Evolutionary conservation across 1,284 basidiomycete species (phyloP).

Genomic region (Apiotrichum mycotoxinovorans): DNA sequence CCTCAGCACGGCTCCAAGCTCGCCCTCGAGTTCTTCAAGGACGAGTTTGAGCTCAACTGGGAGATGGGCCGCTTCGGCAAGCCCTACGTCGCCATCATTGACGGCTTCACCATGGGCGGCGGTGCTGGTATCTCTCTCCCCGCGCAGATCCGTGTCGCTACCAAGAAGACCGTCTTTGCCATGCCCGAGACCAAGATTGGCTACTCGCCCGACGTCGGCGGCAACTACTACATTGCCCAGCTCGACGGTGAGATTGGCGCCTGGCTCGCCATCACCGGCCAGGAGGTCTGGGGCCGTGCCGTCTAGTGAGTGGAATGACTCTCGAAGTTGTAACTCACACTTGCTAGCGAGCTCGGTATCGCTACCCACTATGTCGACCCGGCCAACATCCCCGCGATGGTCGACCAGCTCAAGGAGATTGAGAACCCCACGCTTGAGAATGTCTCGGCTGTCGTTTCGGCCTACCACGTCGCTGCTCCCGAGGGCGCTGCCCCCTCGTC

Average conservation of each 20-base stretch:
- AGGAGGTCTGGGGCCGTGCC: conserved; percentile 67
- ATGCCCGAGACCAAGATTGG: conserved; percentile 97
- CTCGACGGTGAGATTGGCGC: conserved; percentile 89
- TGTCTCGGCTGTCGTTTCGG: conserved; percentile 27
- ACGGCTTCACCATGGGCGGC: conserved; percentile 93
- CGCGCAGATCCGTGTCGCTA: conserved; percentile 87
- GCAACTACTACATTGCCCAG: conserved; percentile 80
- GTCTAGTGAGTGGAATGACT: conserved; percentile 69
- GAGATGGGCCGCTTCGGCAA: conserved; percentile 73
- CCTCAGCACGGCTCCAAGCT: conserved; percentile 47
- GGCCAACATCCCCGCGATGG: conserved; percentile 64
- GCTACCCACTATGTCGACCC: conserved; percentile 87
- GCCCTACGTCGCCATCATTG: conserved; percentile 84
- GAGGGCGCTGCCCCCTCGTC: conserved; percentile 61
- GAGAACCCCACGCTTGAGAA: conserved; percentile 28
- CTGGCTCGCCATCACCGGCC: conserved; percentile 87
- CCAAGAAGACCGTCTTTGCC: conserved; percentile 86
- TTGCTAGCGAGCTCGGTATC: conserved; percentile 65
- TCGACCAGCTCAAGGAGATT: conserved; percentile 47
- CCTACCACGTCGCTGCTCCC: conserved; percentile 23
- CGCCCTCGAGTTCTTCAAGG: conserved; percentile 81
- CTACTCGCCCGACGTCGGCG: conserved; percentile 65
- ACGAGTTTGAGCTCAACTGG: conserved; percentile 92
- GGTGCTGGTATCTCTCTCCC: conserved; percentile 87
- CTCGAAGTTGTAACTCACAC: background rate